Evolutionary conservation across 495 filamentous ascomycete species (phyloP).

Genomic region (Neurospora sp.): DNA sequence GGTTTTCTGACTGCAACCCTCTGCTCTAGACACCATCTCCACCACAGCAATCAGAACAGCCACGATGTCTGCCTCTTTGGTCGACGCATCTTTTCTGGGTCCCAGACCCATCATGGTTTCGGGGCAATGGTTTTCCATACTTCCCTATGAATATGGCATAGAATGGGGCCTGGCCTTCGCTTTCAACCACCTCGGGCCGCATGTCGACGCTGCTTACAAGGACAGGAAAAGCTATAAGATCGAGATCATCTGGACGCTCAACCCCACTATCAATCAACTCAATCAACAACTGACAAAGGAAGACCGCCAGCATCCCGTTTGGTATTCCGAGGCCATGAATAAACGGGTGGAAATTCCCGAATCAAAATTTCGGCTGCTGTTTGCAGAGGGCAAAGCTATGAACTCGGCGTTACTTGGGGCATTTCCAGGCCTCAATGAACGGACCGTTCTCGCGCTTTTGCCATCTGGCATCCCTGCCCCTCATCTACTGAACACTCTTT

Average conservation of each 20-base stretch:
- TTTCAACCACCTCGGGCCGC: background rate
- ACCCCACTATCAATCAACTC: background rate
- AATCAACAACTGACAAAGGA: background rate
- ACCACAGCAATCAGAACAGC: background rate
- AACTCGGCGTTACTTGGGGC: too few relatives aligned
- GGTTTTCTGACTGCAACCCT: background rate
- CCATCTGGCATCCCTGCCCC: background rate
- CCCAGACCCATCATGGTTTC: background rate
- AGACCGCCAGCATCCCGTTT: background rate
- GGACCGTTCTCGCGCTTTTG: background rate
- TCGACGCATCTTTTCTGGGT: background rate
- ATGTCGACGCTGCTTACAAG: background rate
- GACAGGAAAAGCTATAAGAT: background rate
- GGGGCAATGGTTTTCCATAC: background rate
- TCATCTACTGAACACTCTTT: background rate
- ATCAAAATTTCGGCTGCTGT: rapidly evolving
- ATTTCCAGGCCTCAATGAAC: too few relatives aligned
- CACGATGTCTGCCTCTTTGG: too few relatives aligned
- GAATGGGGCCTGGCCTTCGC: background rate
- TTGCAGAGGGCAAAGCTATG: background rate
- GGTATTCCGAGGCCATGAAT: background rate
- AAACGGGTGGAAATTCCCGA: background rate
- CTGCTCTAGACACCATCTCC: background rate
- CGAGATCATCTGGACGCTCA: background rate
- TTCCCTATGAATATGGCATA: too few relatives aligned